Evolutionary conservation across 208 protist genomes (phyloP).

Genomic region (Zelonia costaricensis): DNA sequence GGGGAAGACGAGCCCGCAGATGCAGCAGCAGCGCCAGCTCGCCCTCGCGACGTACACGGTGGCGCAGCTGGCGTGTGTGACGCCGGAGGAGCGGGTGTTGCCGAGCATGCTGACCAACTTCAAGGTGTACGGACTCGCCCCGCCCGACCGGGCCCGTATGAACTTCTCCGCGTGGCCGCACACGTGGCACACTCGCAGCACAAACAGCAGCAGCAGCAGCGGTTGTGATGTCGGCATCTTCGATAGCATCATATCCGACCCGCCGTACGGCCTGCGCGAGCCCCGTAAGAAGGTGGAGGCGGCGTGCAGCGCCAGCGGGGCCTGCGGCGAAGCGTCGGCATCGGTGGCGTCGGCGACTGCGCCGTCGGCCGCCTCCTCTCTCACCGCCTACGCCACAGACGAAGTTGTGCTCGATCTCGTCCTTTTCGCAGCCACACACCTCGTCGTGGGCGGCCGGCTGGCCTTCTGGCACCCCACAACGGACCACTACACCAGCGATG

Average conservation of each 20-base stretch:
- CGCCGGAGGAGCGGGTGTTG: slow-evolving; percentile 38
- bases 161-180: slow-evolving; percentile 81
- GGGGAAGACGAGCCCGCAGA: slow-evolving; percentile 52
- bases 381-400: slow-evolving; percentile 38
- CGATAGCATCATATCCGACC: slow-evolving; percentile 94
- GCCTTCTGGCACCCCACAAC: slow-evolving; percentile 96
- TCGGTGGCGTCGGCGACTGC: background rate
- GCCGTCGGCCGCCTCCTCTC: background rate
- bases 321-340: background rate
- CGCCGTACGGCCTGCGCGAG: slow-evolving; percentile 91
- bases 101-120: slow-evolving; percentile 89
- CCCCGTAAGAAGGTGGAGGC: slow-evolving; percentile 46
- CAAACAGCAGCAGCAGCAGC: background rate
- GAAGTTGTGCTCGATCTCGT: slow-evolving; percentile 92
- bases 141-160: slow-evolving; percentile 73
- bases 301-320: background rate
- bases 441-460: slow-evolving; percentile 88
- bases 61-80: slow-evolving; percentile 32
- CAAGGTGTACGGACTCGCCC: slow-evolving; percentile 71
- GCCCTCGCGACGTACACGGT: slow-evolving; percentile 38
- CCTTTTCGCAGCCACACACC: slow-evolving; percentile 86
- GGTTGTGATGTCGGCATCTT: slow-evolving; percentile 66
- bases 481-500: slow-evolving; percentile 75
- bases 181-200: slow-evolving; percentile 23
- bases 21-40: slow-evolving; percentile 69